phyloP scores from a whole-genome alignment of 2,329 filamentous ascomycete genomes.

The Pleurostoma richardsiae region DNA sequence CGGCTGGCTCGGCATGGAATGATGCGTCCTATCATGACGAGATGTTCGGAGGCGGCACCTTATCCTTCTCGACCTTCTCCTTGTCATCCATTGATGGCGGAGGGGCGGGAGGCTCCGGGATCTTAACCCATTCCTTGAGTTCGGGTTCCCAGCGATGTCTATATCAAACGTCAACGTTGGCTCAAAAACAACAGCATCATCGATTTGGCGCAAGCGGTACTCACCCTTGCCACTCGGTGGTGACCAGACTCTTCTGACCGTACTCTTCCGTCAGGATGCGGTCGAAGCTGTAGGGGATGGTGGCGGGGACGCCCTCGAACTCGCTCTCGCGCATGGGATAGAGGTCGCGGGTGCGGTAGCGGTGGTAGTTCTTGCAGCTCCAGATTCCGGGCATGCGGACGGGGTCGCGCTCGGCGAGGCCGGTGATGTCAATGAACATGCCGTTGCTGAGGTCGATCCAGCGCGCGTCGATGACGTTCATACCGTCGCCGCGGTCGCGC shows the following conservation, averaged over 20 bases:
- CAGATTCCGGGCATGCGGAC: slow-evolving; percentile 57
- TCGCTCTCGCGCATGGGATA: slow-evolving; percentile 70
- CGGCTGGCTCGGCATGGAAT: no score
- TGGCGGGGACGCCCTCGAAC: slow-evolving; percentile 69
- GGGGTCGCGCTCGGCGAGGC: slow-evolving; percentile 62
- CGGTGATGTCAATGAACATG: slow-evolving; percentile 81
- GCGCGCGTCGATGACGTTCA: slow-evolving; percentile 77
- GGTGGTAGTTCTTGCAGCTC: slow-evolving; percentile 77
- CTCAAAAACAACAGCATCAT: background rate
- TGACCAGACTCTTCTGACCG: slow-evolving; percentile 51
- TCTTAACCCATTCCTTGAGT: slow-evolving; percentile 54
- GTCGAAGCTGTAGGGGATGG: slow-evolving; percentile 66
- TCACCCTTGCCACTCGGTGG: slow-evolving; percentile 58
- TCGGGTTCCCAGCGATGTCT: slow-evolving; percentile 58
- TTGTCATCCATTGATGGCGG: background rate
- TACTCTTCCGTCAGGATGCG: slow-evolving; percentile 63
- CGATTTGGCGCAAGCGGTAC: slow-evolving; percentile 18
- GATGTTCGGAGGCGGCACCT: no score
- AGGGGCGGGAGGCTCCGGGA: slow-evolving; percentile 1
- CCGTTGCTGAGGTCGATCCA: slow-evolving; percentile 77
- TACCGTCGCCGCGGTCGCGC: slow-evolving; percentile 57
- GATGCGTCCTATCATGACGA: no score
- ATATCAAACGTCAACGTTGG: slow-evolving; percentile 10
- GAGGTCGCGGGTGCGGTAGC: slow-evolving; percentile 64
- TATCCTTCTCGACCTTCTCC: background rate